phyloP scores from a whole-genome alignment of 768 basidiomycete genomes.

The Tephrocybe sp. region DNA sequence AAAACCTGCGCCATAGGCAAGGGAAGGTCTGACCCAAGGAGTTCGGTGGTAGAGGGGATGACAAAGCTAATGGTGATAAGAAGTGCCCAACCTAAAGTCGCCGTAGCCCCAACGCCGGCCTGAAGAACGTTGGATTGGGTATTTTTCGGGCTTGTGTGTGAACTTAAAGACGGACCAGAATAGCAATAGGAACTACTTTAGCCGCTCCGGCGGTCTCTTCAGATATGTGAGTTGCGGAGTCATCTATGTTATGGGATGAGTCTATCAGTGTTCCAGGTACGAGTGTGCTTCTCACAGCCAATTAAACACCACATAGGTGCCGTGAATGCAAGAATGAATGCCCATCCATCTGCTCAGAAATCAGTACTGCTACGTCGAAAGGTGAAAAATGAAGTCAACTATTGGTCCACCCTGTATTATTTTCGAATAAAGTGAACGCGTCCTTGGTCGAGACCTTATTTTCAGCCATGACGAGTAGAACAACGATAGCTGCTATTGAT shows the following conservation, averaged over 20 bases:
- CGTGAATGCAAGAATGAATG: constrained; percentile 71
- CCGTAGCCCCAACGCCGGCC: constrained; percentile 54
- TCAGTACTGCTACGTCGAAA: not conserved
- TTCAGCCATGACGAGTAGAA: constrained; percentile 57
- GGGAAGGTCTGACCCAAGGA: constrained; percentile 51
- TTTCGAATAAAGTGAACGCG: constrained; percentile 70
- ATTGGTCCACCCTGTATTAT: constrained; percentile 67
- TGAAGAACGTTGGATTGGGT: not conserved
- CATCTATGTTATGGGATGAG: constrained; percentile 41
- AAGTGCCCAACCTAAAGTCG: constrained; percentile 64
- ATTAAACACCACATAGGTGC: constrained; percentile 81
- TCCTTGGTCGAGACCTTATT: constrained; percentile 64
- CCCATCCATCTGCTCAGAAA: constrained; percentile 61
- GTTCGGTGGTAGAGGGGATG: constrained; percentile 49
- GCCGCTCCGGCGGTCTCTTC: constrained; percentile 71
- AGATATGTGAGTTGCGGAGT: constrained; percentile 75
- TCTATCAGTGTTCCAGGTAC: not conserved
- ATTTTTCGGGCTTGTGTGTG: no score
- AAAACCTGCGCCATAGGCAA: constrained; percentile 76
- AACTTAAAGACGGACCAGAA: constrained; percentile 37
- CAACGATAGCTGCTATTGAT: constrained; percentile 59
- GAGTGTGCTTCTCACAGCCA: constrained; percentile 50
- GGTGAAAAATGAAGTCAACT: constrained; percentile 36
- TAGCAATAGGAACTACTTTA: constrained; percentile 66
- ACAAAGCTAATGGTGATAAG: constrained; percentile 67